phyloP scores from a whole-genome alignment of 306 rosid species.

The Crotalaria pallida region DNA sequence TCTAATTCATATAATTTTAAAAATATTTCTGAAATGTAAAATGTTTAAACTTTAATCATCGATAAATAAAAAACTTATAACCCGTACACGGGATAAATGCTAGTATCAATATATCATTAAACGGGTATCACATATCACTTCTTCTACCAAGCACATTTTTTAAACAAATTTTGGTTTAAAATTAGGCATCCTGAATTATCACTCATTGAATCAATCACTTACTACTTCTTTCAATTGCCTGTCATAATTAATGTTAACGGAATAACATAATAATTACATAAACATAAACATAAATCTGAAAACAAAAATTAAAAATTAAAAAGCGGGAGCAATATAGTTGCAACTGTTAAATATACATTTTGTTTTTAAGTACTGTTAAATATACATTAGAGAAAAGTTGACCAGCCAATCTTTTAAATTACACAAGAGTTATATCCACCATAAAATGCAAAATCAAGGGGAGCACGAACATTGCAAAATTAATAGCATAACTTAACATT shows the following conservation, averaged over 20 bases:
- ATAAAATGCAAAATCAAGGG: background rate
- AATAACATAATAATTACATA: background rate
- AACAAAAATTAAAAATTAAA: no score
- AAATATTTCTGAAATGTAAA: no score
- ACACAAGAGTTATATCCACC: background rate
- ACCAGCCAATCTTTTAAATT: background rate
- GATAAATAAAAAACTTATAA: no score
- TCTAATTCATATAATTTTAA: no score
- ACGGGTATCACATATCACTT: no score
- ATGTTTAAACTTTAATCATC: no score
- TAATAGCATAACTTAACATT: slow-evolving; percentile 1
- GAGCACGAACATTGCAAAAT: background rate
- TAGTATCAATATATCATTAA: no score
- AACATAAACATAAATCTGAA: background rate
- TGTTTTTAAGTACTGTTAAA: no score
- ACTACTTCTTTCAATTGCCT: background rate
- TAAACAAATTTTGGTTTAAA: no score
- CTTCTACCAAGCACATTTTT: no score
- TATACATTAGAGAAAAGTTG: background rate
- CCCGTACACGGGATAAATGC: no score
- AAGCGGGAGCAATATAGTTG: background rate
- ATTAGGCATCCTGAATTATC: no score
- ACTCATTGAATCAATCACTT: background rate
- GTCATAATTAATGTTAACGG: background rate
- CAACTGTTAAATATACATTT: background rate